Evolutionary conservation across 345 rosid species (phyloP).

Genomic region (Eucalyptus sp.): DNA sequence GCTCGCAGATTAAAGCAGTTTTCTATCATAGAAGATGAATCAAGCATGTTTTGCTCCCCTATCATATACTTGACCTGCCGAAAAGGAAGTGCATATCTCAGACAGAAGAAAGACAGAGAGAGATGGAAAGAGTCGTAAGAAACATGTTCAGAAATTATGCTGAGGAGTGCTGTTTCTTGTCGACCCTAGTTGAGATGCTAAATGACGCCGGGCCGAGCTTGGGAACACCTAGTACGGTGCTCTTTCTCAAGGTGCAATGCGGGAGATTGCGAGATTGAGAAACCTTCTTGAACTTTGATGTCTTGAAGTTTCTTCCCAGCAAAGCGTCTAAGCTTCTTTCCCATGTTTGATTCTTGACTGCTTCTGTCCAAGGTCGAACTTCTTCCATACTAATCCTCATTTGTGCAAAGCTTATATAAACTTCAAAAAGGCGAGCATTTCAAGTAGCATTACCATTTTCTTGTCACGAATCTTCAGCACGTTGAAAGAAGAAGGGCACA

Average conservation of each 20-base stretch:
- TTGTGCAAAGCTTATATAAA: background rate
- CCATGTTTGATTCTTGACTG: constrained; percentile 1
- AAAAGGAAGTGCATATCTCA: background rate
- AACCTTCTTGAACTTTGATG: constrained; percentile 27
- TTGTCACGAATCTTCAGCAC: background rate
- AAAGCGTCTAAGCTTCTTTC: too few species aligned
- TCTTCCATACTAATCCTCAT: background rate
- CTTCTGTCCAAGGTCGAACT: background rate
- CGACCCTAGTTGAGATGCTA: constrained; percentile 31
- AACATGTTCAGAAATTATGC: background rate
- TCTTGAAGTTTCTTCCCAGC: constrained; percentile 21
- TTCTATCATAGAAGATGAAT: constrained; percentile 20
- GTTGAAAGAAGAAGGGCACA: background rate
- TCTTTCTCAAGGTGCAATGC: constrained; percentile 25
- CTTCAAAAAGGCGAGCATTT: background rate
- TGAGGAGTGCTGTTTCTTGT: constrained; percentile 23
- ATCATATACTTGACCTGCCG: constrained; percentile 27
- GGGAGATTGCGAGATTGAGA: constrained; percentile 19
- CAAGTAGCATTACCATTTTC: background rate
- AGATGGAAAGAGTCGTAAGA: background rate
- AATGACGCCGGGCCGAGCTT: constrained; percentile 23
- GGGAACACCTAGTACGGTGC: constrained; percentile 15
- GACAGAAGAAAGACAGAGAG: background rate
- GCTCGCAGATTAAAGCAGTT: constrained; percentile 16
- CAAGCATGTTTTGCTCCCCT: constrained; percentile 20